Evolutionary conservation across 2,329 filamentous ascomycete species (phyloP).

Genomic region (Moelleriella libera): DNA sequence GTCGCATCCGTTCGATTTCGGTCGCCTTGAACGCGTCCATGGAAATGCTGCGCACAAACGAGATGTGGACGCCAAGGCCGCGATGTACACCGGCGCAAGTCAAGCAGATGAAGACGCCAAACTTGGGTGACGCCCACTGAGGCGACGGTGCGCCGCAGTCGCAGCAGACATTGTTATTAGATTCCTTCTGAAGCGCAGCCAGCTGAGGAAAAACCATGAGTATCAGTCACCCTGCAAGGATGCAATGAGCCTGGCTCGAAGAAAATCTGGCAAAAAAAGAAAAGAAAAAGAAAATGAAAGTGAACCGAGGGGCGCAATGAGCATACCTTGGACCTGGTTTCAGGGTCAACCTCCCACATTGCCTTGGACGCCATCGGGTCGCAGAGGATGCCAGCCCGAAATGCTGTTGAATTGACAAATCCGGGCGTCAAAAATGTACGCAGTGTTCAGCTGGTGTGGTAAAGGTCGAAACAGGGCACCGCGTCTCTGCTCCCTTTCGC

Average conservation of each 20-base stretch:
- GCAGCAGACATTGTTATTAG: conserved; percentile 81
- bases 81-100: conserved; percentile 91
- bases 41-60: conserved; percentile 91
- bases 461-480: no score
- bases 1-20: conserved; percentile 88
- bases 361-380: conserved; percentile 50
- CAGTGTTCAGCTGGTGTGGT: no score
- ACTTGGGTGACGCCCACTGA: conserved; percentile 96
- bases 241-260: no score
- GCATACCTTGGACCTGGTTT: conserved; percentile 83
- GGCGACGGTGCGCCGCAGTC: conserved; percentile 92
- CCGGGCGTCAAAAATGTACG: no score
- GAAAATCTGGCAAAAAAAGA: background rate
- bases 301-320: background rate
- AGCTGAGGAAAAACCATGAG: conserved; percentile 41
- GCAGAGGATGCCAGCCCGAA: background rate
- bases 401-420: background rate
- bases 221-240: background rate
- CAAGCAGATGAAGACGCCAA: conserved; percentile 97
- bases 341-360: conserved; percentile 98
- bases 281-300: background rate
- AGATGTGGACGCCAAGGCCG: conserved; percentile 92
- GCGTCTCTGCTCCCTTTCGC: background rate
- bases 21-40: conserved; percentile 96
- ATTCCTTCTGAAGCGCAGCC: conserved; percentile 77